These are phyloP conservation scores for Bullera alba DNA, from an alignment of 768 basidiomycete genomes.

Conservation along the genomic window DNA sequence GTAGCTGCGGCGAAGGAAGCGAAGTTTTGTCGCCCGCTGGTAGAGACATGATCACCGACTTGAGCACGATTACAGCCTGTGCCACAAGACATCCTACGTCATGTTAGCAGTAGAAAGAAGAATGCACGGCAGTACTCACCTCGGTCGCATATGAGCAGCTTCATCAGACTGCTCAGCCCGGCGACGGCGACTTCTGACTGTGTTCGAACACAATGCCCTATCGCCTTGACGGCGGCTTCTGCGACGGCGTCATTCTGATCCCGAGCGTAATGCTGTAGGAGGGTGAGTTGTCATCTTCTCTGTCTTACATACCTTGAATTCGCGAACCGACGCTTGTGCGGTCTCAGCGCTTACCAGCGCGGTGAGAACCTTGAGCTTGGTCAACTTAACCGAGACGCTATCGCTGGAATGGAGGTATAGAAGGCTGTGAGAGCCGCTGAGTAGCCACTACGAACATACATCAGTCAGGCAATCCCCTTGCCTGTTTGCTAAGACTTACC, in stretches of 20 bases:
- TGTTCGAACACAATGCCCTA: conserved; percentile 65
- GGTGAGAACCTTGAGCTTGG: conserved; percentile 70
- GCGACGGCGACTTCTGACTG: conserved; percentile 64
- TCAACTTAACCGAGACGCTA: conserved; percentile 58
- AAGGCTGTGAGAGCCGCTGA: conserved; percentile 57
- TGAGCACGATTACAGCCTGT: conserved; percentile 75
- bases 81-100: conserved; percentile 64
- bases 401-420: conserved; percentile 70
- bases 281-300: no score
- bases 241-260: conserved; percentile 67
- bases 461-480: neutral
- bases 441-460: conserved; percentile 55
- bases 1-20: conserved; percentile 51
- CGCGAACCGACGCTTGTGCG: conserved; percentile 64
- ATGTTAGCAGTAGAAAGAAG: neutral
- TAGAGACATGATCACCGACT: conserved; percentile 70
- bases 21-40: conserved; percentile 13
- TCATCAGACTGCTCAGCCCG: conserved; percentile 68
- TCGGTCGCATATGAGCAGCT: conserved; percentile 68
- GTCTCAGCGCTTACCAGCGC: conserved; percentile 61
- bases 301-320: conserved; percentile 66
- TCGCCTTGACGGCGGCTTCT: conserved; percentile 63
- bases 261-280: conserved; percentile 67
- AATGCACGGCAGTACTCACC: conserved; percentile 51
- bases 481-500: conserved; percentile 49